These are phyloP conservation scores for Vitis rupestris DNA, from an alignment of 164 flowering plant genomes.

Conservation along the genomic window DNA sequence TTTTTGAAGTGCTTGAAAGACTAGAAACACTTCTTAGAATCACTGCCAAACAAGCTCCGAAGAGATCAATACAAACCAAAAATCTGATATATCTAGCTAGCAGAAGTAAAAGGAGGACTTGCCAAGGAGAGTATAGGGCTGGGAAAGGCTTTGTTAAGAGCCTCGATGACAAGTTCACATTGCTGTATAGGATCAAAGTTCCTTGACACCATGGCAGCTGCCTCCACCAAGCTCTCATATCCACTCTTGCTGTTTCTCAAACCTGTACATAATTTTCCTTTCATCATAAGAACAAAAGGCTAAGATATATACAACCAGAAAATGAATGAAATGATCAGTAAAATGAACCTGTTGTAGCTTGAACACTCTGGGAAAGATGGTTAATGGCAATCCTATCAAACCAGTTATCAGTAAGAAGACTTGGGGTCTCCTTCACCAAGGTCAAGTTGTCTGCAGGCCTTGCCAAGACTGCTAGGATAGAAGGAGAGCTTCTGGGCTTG, in stretches of 20 bases:
- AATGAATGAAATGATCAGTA: neutral
- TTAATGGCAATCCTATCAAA: constrained; percentile 60
- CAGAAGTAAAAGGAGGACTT: constrained; percentile 17
- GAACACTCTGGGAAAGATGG: constrained; percentile 62
- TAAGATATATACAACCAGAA: neutral
- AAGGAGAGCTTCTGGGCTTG: constrained; percentile 1
- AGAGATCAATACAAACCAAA: too few species aligned
- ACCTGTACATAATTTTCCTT: constrained; percentile 35
- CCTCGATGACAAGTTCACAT: constrained; percentile 41
- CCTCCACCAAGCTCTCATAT: constrained; percentile 77
- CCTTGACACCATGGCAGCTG: constrained; percentile 34
- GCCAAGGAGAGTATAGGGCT: constrained; percentile 49
- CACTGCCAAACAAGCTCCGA: too few species aligned
- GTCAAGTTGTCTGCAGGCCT: constrained; percentile 25
- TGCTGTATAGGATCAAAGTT: constrained; percentile 48
- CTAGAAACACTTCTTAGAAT: too few species aligned
- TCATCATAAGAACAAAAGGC: neutral
- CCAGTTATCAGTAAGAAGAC: constrained; percentile 58
- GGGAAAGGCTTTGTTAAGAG: constrained; percentile 68
- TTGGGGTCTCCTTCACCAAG: neutral
- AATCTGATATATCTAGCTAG: neutral
- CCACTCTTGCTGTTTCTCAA: constrained; percentile 49
- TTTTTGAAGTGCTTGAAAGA: too few species aligned
- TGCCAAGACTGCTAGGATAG: constrained; percentile 29
- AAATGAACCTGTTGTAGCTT: constrained; percentile 56